A percentile compares a stretch with the other conserved stretches of the same genome.
Evolutionary conservation across 306 rosid species (phyloP).

Genomic region (Lablab purpureus): DNA sequence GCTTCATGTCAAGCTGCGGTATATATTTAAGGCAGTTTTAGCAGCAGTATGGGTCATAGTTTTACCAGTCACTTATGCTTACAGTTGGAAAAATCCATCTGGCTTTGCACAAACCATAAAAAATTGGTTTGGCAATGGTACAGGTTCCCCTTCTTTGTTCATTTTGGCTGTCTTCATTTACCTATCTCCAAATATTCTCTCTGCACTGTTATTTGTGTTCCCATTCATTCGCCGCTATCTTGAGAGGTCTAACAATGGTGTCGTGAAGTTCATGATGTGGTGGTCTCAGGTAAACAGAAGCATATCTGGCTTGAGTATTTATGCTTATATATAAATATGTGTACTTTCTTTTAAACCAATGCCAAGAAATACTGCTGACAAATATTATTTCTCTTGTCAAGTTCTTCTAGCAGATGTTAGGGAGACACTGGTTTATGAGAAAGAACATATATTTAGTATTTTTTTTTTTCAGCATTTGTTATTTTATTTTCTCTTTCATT

Average conservation of each 20-base stretch:
- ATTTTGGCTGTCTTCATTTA: conserved; percentile 83
- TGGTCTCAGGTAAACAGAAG: conserved; percentile 88
- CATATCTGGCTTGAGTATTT: conserved; percentile 33
- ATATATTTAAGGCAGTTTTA: conserved; percentile 69
- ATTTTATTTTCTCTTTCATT: conserved; percentile 18
- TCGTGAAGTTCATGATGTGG: conserved; percentile 86
- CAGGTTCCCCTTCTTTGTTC: conserved; percentile 89
- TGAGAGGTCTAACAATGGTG: conserved; percentile 69
- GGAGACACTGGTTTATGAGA: conserved; percentile 37
- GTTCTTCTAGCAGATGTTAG: conserved; percentile 31
- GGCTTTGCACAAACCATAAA: conserved; percentile 88
- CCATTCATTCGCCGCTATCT: conserved; percentile 81
- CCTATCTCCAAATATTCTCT: conserved; percentile 90
- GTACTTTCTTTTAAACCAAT: conserved; percentile 29
- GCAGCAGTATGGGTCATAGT: conserved; percentile 91
- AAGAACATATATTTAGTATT: conserved; percentile 19
- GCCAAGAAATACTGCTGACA: conserved; percentile 29
- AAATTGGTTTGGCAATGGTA: conserved; percentile 89
- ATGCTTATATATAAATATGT: conserved; percentile 3
- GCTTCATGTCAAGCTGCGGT: conserved; percentile 76
- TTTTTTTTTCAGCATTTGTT: conserved; percentile 10
- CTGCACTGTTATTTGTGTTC: conserved; percentile 75
- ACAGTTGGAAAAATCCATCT: conserved; percentile 80
- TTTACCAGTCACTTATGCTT: conserved; percentile 91
- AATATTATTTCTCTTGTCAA: background rate